These are phyloP conservation scores for Eucalyptus shirleyi DNA, from an alignment of 345 rosid species.

Conservation along the genomic window DNA sequence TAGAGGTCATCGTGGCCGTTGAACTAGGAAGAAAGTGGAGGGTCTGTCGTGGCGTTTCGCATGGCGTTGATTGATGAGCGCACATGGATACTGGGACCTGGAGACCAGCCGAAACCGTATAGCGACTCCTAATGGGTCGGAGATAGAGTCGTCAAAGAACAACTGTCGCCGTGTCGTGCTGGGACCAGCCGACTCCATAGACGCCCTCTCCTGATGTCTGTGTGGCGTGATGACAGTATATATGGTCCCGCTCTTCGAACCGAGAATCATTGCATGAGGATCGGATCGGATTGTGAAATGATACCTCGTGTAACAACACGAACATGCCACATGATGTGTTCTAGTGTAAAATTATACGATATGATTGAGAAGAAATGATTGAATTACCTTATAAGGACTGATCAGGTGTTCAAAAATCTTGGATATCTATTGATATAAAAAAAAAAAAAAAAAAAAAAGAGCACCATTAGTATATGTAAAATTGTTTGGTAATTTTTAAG, in stretches of 20 bases:
- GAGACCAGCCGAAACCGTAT: not conserved
- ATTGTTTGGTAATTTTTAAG: not conserved
- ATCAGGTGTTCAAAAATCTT: not conserved
- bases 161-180: not conserved
- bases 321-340: not conserved
- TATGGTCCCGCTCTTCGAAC: not conserved
- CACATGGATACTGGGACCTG: not conserved
- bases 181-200: not conserved
- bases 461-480: not conserved
- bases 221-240: not conserved
- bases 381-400: not conserved
- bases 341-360: not conserved
- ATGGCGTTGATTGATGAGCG: not conserved
- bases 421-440: accelerated
- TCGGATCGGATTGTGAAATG: not conserved
- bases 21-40: not conserved
- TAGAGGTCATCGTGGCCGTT: not conserved
- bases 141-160: not conserved
- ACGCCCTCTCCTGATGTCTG: not conserved
- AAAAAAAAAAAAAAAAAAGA: not conserved
- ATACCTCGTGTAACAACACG: not conserved
- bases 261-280: not conserved
- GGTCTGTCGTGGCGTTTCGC: not conserved
- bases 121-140: not conserved
- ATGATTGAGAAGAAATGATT: accelerated